Conservation (phyloP, 257 asterid species). For the Leptodermis oblonga region DNA sequence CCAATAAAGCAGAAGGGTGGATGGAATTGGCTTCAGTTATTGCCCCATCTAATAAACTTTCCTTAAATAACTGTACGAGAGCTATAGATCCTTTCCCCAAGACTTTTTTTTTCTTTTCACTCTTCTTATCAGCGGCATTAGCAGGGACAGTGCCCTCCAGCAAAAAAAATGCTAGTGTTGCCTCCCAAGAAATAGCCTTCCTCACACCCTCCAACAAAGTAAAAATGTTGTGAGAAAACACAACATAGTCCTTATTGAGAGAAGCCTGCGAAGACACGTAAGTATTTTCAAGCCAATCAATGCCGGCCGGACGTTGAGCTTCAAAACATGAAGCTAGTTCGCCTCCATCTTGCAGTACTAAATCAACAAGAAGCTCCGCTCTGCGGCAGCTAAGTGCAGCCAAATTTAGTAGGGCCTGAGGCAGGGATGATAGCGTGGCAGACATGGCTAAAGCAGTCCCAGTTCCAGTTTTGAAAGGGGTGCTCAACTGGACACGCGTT, state of each 20-base stretch:
- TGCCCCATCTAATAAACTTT: conserved; percentile 30
- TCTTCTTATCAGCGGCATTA: conserved; percentile 32
- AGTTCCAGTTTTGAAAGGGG: conserved; percentile 50
- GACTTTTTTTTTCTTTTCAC: conserved; percentile 71
- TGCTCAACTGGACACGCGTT: conserved; percentile 65
- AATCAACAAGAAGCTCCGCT: conserved; percentile 34
- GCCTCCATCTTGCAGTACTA: conserved; percentile 21
- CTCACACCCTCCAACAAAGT: conserved; percentile 46
- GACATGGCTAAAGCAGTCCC: conserved; percentile 38
- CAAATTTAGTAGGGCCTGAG: conserved; percentile 43
- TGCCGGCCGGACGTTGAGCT: conserved; percentile 16
- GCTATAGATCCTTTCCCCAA: conserved; percentile 73
- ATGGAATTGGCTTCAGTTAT: conserved; percentile 9
- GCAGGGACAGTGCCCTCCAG: conserved; percentile 32
- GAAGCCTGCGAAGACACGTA: conserved; percentile 31
- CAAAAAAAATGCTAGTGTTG: conserved; percentile 50
- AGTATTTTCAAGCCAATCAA: conserved; percentile 29
- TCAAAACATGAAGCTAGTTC: conserved; percentile 28
- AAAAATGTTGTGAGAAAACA: conserved; percentile 40
- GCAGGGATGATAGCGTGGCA: conserved; percentile 47
- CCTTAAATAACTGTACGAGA: conserved; percentile 67
- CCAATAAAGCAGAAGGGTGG: conserved; percentile 27
- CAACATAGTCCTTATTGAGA: conserved; percentile 34
- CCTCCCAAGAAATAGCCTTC: conserved; percentile 75
- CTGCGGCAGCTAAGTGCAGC: conserved; percentile 54